Base-by-base conservation (phyloP, 768 basidiomycete species). In the Xerocomellus amylosporus region DNA sequence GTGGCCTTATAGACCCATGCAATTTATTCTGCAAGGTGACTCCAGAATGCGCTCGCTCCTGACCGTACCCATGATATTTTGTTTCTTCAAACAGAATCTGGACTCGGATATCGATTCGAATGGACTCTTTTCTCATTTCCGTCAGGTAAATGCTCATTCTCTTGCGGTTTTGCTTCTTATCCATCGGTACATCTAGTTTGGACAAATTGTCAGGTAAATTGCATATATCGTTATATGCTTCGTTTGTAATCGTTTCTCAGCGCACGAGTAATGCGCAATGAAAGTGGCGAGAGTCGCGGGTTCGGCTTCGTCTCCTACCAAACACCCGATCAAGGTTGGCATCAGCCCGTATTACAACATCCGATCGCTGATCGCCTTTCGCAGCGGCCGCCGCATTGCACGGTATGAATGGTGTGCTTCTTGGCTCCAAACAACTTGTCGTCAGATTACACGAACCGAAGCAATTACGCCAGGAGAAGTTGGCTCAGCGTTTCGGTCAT, bases 301-400 rank as follows among this genome's bases (percentile, higher is more conserved):
- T 96, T 95, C 66, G 93, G 93, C 28, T 96, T 95, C 64, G 93
- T 95, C 40, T 91, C 89, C 3, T 95, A 75, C 72, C 88, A 92
- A 67, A 80, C 83, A 9, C 88, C 92, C 20, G 85, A 88, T 58
- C 87, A 93, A 80, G 91, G 91, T 88, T 58, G 14, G 64, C 26
- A 8, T 49, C 46, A 26, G 38, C 50, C 20, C 45, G 9, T 26
- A 17, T 9, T 40, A 20, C 22, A 5, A 22, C 20, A 36, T 37
- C 44, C 26, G 20, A 53, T 39, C 6, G 20, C 44, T 66, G n/a
- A 53, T 38, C 24, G 20, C 33, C 17, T 44, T 56, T 42, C 54
- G 8, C 58, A 93, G 93, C 93, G 33, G 56, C 79, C 28, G 78
- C 79, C 10, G 93, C 93, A 0, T 72, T 93, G 78, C 82, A 83